These are phyloP conservation scores for Russula emetica DNA, from an alignment of 768 basidiomycete species.

Conservation along the genomic window DNA sequence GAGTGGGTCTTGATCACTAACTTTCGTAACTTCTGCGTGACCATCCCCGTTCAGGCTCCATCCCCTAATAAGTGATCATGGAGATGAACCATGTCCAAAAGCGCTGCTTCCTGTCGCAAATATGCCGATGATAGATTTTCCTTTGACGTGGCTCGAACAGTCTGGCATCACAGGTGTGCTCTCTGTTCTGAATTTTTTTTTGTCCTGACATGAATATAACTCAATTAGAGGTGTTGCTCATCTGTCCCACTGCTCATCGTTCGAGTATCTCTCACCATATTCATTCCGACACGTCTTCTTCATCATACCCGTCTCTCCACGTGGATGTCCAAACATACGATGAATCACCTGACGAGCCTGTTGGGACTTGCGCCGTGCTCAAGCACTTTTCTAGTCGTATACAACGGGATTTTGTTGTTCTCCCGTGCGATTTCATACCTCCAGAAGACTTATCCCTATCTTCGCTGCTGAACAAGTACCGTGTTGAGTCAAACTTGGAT, in stretches of 20 bases:
- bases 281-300: slow-evolving; percentile 64
- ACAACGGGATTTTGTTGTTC: slow-evolving; percentile 77
- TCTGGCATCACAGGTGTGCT: slow-evolving; percentile 74
- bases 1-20: slow-evolving; percentile 49
- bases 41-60: slow-evolving; percentile 46
- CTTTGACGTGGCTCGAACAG: slow-evolving; percentile 80
- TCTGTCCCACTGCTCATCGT: slow-evolving; percentile 77
- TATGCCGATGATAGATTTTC: slow-evolving; percentile 79
- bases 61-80: slow-evolving; percentile 69
- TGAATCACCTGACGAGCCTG: slow-evolving; percentile 58
- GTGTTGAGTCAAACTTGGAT: slow-evolving; percentile 62
- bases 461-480: slow-evolving; percentile 74
- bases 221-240: slow-evolving; percentile 70
- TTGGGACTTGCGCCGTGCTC: slow-evolving; percentile 72
- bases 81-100: slow-evolving; percentile 81
- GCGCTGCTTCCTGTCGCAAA: slow-evolving; percentile 85
- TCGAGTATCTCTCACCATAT: slow-evolving; percentile 78
- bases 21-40: background rate
- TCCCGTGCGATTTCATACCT: slow-evolving; percentile 89
- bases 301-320: slow-evolving; percentile 54
- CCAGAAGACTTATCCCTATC: slow-evolving; percentile 68
- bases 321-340: slow-evolving; percentile 81
- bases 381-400: slow-evolving; percentile 74
- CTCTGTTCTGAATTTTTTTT: slow-evolving; percentile 14
- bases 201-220: slow-evolving; percentile 20